Evolutionary conservation across 768 basidiomycete genomes (phyloP).

Genomic region (Lactarius akahatsu): DNA sequence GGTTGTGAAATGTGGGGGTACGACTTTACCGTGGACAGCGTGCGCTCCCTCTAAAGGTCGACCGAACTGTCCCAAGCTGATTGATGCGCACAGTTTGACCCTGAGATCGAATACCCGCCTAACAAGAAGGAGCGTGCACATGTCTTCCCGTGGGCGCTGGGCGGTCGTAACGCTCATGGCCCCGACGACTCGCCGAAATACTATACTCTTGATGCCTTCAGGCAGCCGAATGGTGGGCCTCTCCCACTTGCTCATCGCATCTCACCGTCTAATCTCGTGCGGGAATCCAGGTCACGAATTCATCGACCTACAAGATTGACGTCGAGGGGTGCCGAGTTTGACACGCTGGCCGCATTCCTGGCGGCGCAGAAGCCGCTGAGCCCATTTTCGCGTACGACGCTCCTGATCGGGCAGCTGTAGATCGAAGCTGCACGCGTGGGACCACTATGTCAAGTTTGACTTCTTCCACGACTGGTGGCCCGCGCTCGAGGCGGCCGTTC

Average conservation of each 20-base stretch:
- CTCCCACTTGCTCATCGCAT: conserved; percentile 23
- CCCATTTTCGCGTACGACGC: not conserved
- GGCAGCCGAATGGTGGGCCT: too few species aligned
- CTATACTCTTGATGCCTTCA: too few species aligned
- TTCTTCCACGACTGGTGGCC: too few species aligned
- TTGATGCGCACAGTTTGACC: too few species aligned
- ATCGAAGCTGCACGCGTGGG: conserved; percentile 59
- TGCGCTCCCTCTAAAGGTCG: conserved; percentile 27
- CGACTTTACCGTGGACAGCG: conserved; percentile 40
- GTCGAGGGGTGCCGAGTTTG: conserved; percentile 67
- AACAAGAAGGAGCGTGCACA: too few species aligned
- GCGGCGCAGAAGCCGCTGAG: conserved; percentile 35
- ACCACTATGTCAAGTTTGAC: conserved; percentile 26
- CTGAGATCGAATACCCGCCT: conserved; percentile 33
- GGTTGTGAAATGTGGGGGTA: conserved; percentile 43
- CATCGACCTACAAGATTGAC: conserved; percentile 75
- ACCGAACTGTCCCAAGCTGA: too few species aligned
- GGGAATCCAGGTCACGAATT: conserved; percentile 48
- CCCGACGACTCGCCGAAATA: too few species aligned
- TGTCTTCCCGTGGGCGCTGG: too few species aligned
- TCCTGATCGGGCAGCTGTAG: conserved; percentile 73
- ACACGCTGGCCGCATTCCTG: conserved; percentile 50
- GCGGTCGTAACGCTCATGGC: too few species aligned
- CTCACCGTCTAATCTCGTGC: conserved; percentile 25
- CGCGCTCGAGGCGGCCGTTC: too few species aligned